Percentiles rank a stretch among this genome's conserved stretches.
Evolutionary conservation across 2,329 filamentous ascomycete genomes (phyloP).

Genomic region (Diplodia scrobiculata): DNA sequence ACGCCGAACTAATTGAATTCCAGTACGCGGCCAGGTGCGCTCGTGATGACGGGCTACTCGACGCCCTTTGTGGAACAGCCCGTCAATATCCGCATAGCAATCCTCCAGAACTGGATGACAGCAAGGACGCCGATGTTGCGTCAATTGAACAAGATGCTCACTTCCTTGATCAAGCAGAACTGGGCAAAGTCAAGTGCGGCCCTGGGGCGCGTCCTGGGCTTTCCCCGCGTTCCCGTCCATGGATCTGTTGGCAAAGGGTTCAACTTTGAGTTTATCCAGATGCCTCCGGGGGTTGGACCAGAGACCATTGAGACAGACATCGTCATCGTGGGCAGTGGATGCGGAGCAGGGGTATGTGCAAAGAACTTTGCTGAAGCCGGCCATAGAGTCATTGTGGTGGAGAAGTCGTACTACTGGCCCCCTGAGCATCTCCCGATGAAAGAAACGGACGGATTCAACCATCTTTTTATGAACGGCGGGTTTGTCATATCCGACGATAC

Average conservation of each 20-base stretch:
- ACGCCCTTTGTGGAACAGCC: slow-evolving; percentile 65
- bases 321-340: slow-evolving; percentile 83
- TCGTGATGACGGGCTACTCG: slow-evolving; percentile 68
- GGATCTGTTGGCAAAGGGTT: slow-evolving; percentile 57
- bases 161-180: slow-evolving; percentile 56
- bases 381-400: slow-evolving; percentile 74
- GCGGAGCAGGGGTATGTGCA: slow-evolving; percentile 78
- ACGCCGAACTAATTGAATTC: slow-evolving; percentile 30
- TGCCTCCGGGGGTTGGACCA: slow-evolving; percentile 56
- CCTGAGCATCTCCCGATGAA: slow-evolving; percentile 74
- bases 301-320: slow-evolving; percentile 75
- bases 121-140: slow-evolving; percentile 61
- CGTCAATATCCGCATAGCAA: slow-evolving; percentile 60
- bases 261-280: slow-evolving; percentile 63
- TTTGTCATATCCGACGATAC: slow-evolving; percentile 55
- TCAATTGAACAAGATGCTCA: slow-evolving; percentile 59
- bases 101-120: slow-evolving; percentile 64
- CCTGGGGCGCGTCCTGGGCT: slow-evolving; percentile 60
- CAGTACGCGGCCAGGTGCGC: slow-evolving; percentile 64
- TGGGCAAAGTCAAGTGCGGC: slow-evolving; percentile 60
- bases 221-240: slow-evolving; percentile 59
- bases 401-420: slow-evolving; percentile 77
- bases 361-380: slow-evolving; percentile 79
- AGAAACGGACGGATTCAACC: slow-evolving; percentile 59
- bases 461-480: slow-evolving; percentile 72